Base-by-base conservation (phyloP, 768 basidiomycete species). In the Tulasnella sp. region DNA sequence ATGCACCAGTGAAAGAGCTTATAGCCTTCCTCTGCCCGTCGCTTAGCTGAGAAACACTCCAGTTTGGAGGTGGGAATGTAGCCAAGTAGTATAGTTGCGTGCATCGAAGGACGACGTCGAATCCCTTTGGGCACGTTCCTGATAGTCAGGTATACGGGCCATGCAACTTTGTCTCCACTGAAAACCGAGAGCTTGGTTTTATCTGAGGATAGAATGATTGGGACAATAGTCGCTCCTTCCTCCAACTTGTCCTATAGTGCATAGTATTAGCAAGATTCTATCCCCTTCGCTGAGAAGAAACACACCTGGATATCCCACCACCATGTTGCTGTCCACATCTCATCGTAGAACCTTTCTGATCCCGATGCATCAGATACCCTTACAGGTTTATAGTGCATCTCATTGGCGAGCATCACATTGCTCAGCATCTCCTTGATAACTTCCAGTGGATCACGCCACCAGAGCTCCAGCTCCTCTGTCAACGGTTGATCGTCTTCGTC, bases 121-220 rank as follows among this genome's bases (percentile, higher is more conserved):
- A 71, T 64, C 2, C 64, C 58, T 48, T 72, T 73, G 0, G 65
- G 61, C 4, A 75, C 61, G 48, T 71, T 71, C 0, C 69, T 70
- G 27, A 72, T 60, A 1, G 70, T 68, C 0, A 72, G 49, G 56
- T 74, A 74, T 0, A 74, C 65, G 0, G 73, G 73, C 58, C 67
- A 74, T 9, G 70, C 68, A n/a, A 55, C 47, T 53, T 73, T 71
- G 50, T 70, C 66, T 1, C 65, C 57, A 5, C 61, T 55, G 49
- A 73, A 70, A 0, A 58, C 52, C 15, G 57, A 48, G 0, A 73
- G 58, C 47, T 66, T 62, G 0, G 71, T 74, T 46, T 73, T 74
- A 59, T 76, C 71, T 0, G 70, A 65, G 0, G 71, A 65, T 1
- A 76, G 58, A n/a, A 75, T 72, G 3, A 76, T 42, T 0, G 72